Base-by-base conservation (phyloP, 169 alveolate genomes). In the Plasmodium malariae region DNA sequence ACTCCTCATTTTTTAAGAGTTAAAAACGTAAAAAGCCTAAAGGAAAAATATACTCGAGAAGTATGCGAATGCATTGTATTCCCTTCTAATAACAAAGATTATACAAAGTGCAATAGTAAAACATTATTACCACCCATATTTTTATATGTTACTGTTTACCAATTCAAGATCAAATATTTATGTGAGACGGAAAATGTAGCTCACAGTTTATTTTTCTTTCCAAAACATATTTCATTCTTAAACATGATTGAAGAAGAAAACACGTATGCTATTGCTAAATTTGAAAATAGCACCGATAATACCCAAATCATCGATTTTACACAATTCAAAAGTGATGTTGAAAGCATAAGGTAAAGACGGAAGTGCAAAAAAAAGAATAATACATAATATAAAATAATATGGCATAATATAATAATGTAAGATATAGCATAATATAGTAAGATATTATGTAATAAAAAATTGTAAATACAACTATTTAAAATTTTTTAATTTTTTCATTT, bases 61-160 rank as follows among this genome's bases (percentile, higher is more conserved):
- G 30, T 60, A 43, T 60, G 67, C 62, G 90, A 80, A 80, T 80
- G 90, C 48, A 51, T 65, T 80, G 69, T 80, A 1, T 80, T 80
- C 34, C 90, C 90, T 9, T 80, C 90, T 28, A 80, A 80, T 71
- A 80, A 80, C 80, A 80, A 70, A 59, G 90, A 80, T 45, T 80
- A 80, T 19, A 80, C 69, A 59, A 83, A 83, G 43, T 83, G 91
- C 28, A 83, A 83, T 36, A 83, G 91, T 60, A 67, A 51, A 37
- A 83, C 91, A 60, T 83, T 83, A 70, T 67, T 83, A 54, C 73
- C 85, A 54, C 91, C 91, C 7, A 37, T 68, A 28, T 83, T 83
- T 59, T 45, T 83, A 68, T 83, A 83, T 54, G 83, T 51, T 40
- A 83, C 91, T 21, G 30, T 83, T 51, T 83, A 67, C 32, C 91